Evolutionary conservation across 352 stramenopile species (phyloP).

Genomic region (Peronospora tabacina): DNA sequence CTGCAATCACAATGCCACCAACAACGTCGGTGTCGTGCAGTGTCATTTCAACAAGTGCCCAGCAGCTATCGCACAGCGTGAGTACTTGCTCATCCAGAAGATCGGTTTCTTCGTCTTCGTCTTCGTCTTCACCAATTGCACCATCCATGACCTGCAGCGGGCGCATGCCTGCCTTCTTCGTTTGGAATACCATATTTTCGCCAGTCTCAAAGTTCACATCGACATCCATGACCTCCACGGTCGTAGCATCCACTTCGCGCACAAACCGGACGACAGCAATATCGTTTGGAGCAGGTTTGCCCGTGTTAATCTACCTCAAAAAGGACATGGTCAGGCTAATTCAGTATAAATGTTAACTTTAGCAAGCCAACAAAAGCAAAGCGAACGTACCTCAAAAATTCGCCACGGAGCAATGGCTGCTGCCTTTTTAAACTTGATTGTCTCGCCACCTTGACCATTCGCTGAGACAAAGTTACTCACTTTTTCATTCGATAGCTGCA

Average conservation of each 20-base stretch:
- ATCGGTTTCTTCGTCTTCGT: constrained; percentile 65
- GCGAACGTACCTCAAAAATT: constrained; percentile 61
- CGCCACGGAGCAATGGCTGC: constrained; percentile 65
- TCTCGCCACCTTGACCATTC: constrained; percentile 38
- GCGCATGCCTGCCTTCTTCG: constrained; percentile 47
- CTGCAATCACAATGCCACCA: constrained; percentile 45
- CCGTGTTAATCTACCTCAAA: constrained; percentile 49
- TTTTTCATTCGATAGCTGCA: constrained; percentile 74
- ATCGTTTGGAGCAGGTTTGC: constrained; percentile 75
- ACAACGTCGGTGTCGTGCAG: constrained; percentile 64
- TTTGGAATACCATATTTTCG: constrained; percentile 75
- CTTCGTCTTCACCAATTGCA: constrained; percentile 67
- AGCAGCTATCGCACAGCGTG: constrained; percentile 83
- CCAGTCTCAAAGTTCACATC: constrained; percentile 85
- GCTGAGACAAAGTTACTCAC: constrained; percentile 48
- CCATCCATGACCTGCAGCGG: constrained; percentile 80
- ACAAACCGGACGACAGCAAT: constrained; percentile 80
- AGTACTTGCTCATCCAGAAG: constrained; percentile 77
- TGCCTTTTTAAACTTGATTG: constrained; percentile 49
- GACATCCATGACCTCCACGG: constrained; percentile 79
- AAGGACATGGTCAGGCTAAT: constrained; percentile 6
- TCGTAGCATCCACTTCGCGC: constrained; percentile 61
- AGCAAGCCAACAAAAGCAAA: constrained; percentile 9
- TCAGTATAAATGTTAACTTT: constrained; percentile 4
- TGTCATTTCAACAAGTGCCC: constrained; percentile 77